Conservation (phyloP, 2,329 filamentous ascomycete genomes). For the Xylaria sp. region DNA sequence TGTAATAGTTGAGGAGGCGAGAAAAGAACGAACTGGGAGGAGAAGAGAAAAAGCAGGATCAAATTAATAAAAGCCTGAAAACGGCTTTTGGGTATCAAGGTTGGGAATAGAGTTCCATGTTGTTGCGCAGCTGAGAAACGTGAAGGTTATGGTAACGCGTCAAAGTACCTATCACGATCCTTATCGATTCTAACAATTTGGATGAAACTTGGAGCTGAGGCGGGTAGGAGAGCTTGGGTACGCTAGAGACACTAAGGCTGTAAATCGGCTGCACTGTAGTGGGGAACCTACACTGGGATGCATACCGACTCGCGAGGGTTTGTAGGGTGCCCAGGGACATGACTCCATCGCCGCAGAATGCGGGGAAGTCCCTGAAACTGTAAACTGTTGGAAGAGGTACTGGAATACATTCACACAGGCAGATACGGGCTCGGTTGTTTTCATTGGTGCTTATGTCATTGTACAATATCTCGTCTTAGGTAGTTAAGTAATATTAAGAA, state of each 20-base stretch:
- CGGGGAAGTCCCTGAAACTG: background rate
- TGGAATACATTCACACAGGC: background rate
- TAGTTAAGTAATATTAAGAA: background rate
- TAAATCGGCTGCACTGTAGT: background rate
- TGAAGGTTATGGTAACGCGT: background rate
- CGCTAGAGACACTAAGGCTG: background rate
- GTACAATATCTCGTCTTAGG: too few species aligned
- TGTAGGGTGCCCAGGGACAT: background rate
- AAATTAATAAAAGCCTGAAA: background rate
- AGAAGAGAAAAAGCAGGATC: background rate
- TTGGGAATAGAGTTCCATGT: constrained; percentile 1
- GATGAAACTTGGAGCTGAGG: background rate
- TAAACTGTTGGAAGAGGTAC: background rate
- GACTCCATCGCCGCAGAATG: background rate
- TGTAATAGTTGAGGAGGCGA: background rate
- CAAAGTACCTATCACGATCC: background rate
- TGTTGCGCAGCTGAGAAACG: background rate
- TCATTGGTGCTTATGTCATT: background rate
- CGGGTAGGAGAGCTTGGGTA: background rate
- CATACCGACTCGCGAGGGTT: background rate
- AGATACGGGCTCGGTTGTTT: background rate
- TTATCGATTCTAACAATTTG: constrained; percentile 8
- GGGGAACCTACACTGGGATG: background rate
- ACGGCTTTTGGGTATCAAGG: constrained; percentile 3
- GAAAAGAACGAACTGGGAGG: background rate